Conservation (phyloP, 371 early-diverging fungal genomes). For the Funneliformis caledonium region DNA sequence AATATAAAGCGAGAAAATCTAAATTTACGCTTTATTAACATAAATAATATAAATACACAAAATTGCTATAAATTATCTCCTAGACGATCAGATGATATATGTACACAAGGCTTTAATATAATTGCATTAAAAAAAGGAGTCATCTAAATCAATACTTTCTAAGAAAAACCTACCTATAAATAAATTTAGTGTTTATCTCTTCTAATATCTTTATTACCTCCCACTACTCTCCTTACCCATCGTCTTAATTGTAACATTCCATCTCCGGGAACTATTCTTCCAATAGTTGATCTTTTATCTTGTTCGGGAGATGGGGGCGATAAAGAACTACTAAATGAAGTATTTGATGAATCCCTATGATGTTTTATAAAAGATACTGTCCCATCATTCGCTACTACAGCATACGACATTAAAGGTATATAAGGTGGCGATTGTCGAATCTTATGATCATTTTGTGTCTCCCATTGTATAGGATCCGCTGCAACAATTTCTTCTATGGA, state of each 20-base stretch:
- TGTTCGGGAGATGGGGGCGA: conserved; percentile 10
- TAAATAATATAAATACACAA: too few species aligned
- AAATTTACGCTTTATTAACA: too few species aligned
- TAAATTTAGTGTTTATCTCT: neutral
- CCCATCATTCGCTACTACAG: conserved; percentile 22
- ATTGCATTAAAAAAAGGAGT: too few species aligned
- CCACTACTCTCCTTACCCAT: neutral
- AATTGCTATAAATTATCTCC: too few species aligned
- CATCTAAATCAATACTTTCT: too few species aligned
- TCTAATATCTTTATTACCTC: neutral
- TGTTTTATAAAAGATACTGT: conserved; percentile 3
- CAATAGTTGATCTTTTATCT: neutral
- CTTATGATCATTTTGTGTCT: neutral
- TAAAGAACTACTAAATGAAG: conserved; percentile 1
- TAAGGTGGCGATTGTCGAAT: neutral
- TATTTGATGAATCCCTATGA: neutral
- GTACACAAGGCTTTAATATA: too few species aligned
- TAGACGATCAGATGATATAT: too few species aligned
- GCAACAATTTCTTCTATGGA: conserved; percentile 39
- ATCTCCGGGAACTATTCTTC: neutral
- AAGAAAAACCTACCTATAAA: too few species aligned
- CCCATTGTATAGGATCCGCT: neutral
- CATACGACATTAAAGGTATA: conserved; percentile 33
- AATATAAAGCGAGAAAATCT: too few species aligned
- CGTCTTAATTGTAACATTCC: conserved; percentile 32